A percentile compares a stretch with the other conserved stretches of the same genome.
Conservation (phyloP, 495 filamentous ascomycete genomes). For the Annulohypoxylon maeteangense region DNA sequence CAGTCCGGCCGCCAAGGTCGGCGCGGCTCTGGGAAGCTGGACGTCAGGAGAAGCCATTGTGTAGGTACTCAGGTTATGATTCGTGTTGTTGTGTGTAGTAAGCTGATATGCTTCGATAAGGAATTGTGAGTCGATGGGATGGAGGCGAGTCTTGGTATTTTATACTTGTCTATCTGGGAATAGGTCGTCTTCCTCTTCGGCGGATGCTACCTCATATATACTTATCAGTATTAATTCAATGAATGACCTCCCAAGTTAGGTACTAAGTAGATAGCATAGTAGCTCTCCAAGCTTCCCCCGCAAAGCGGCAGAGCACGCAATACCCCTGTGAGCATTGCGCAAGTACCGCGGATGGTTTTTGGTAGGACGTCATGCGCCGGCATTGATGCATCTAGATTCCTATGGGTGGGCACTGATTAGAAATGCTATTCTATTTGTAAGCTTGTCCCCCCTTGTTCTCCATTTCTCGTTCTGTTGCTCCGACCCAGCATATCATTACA, state of each 20-base stretch:
- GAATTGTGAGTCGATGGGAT: background rate
- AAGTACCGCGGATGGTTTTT: conserved; percentile 3
- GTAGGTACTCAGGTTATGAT: background rate
- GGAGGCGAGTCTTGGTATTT: conserved; percentile 14
- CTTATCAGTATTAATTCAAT: conserved; percentile 18
- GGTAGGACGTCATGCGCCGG: conserved; percentile 33
- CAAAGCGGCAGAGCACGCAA: conserved; percentile 33
- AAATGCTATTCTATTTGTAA: conserved; percentile 44
- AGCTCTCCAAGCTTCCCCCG: conserved; percentile 38
- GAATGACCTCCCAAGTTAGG: conserved; percentile 15
- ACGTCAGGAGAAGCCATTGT: conserved; percentile 48
- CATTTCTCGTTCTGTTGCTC: background rate
- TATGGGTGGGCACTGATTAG: conserved; percentile 25
- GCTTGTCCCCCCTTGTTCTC: background rate
- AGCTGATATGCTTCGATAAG: background rate
- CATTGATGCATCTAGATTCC: conserved; percentile 21
- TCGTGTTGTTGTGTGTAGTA: background rate
- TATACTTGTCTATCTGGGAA: conserved; percentile 21
- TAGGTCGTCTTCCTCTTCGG: background rate
- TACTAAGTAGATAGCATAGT: conserved; percentile 10
- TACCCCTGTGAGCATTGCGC: conserved; percentile 19
- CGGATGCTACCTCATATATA: conserved; percentile 35
- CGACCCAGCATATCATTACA: background rate
- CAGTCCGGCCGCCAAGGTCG: conserved; percentile 27
- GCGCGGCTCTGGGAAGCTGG: conserved; percentile 34